phyloP scores from a whole-genome alignment of 352 stramenopile species.

The Blastocystis sp. region DNA sequence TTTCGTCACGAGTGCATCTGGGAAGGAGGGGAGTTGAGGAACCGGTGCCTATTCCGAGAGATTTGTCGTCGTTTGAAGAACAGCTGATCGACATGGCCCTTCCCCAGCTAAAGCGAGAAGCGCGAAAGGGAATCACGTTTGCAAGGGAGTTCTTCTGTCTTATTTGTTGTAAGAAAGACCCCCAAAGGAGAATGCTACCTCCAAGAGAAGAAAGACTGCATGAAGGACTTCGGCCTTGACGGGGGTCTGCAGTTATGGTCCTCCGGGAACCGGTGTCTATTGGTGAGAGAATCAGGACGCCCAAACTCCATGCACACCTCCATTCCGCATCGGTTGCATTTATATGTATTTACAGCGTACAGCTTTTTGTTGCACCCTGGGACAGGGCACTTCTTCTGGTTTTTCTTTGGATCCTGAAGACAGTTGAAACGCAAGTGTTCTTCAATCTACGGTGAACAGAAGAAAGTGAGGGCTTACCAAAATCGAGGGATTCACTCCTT shows the following conservation, averaged over 20 bases:
- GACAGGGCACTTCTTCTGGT: slow-evolving; percentile 35
- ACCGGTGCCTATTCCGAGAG: slow-evolving; percentile 85
- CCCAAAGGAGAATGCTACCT: neutral
- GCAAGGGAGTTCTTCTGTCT: neutral
- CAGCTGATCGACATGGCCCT: neutral
- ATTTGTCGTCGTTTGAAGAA: slow-evolving; percentile 73
- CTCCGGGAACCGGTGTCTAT: slow-evolving; percentile 58
- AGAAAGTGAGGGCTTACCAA: neutral
- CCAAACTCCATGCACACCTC: slow-evolving; percentile 45
- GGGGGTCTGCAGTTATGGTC: slow-evolving; percentile 55
- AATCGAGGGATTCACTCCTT: slow-evolving; percentile 22
- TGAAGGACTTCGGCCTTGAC: neutral
- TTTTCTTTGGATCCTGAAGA: slow-evolving; percentile 48
- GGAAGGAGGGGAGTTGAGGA: slow-evolving; percentile 91
- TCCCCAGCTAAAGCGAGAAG: slow-evolving; percentile 15
- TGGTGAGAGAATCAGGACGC: neutral
- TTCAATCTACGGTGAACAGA: slow-evolving; percentile 48
- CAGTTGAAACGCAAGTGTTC: slow-evolving; percentile 63
- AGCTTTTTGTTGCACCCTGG: slow-evolving; percentile 66
- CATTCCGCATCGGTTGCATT: slow-evolving; percentile 61
- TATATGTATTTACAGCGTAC: slow-evolving; percentile 55
- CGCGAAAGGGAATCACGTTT: slow-evolving; percentile 60
- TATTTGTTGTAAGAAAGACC: slow-evolving; percentile 6
- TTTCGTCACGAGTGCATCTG: slow-evolving; percentile 80
- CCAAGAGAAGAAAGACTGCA: neutral